These are phyloP conservation scores for Fusarium decemcellulare DNA, from an alignment of 2,329 filamentous ascomycete species.

Conservation along the genomic window DNA sequence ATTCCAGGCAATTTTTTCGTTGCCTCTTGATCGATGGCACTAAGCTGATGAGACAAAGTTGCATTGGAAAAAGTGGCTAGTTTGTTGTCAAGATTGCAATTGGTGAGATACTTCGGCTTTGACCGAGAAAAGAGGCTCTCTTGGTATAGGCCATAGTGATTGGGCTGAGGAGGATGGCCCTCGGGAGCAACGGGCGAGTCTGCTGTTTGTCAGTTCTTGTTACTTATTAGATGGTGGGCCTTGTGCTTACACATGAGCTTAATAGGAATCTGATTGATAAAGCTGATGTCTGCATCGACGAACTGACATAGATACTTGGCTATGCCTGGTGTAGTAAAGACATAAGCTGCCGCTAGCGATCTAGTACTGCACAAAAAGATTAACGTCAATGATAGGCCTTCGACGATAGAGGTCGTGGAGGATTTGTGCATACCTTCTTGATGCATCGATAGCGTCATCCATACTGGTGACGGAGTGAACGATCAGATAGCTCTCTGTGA, in stretches of 20 bases:
- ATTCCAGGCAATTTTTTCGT: conserved; percentile 16
- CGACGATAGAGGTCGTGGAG: no score
- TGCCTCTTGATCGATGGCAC: conserved; percentile 15
- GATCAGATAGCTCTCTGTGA: conserved; percentile 20
- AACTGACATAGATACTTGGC: conserved; percentile 35
- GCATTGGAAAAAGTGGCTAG: not conserved
- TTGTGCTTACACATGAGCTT: conserved; percentile 21
- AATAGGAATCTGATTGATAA: conserved; percentile 22
- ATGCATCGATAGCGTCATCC: conserved; percentile 31
- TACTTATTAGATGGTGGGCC: accelerated
- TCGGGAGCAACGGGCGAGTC: conserved; percentile 22
- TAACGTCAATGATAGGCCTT: not conserved
- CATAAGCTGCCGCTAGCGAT: conserved; percentile 16
- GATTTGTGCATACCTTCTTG: conserved; percentile 1
- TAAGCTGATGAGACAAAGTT: not conserved
- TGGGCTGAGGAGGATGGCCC: conserved; percentile 6
- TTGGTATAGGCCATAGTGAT: conserved; percentile 3
- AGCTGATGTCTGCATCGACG: conserved; percentile 20
- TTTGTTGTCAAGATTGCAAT: not conserved
- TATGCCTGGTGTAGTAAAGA: conserved; percentile 27
- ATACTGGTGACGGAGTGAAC: conserved; percentile 34
- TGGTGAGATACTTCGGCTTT: conserved; percentile 27
- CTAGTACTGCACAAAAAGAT: conserved; percentile 4
- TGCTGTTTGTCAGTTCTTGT: not conserved
- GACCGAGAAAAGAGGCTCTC: conserved; percentile 16